These are phyloP conservation scores for Ogataea ramenticola DNA, from an alignment of 805 yeast species.

Conservation along the genomic window DNA sequence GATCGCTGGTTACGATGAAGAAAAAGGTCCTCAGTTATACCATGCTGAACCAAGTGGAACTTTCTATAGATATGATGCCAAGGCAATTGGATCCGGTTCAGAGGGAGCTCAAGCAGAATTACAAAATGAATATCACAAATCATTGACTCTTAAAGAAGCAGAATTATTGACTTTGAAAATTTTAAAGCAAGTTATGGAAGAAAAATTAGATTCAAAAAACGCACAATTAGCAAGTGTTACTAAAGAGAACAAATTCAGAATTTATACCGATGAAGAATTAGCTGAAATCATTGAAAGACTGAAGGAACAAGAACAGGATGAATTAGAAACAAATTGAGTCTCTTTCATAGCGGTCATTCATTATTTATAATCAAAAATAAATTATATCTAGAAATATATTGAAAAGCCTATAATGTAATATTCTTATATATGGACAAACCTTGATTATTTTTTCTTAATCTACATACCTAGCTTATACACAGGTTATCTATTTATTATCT, in stretches of 20 bases:
- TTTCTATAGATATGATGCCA: constrained; percentile 94
- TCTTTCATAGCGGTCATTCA: too few species aligned
- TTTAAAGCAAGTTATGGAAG: constrained; percentile 98
- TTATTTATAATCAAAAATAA: neutral
- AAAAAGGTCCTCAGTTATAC: constrained; percentile 91
- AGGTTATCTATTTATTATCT: neutral
- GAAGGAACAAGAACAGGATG: constrained; percentile 59
- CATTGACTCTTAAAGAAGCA: constrained; percentile 87
- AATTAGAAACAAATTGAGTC: neutral
- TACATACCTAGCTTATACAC: too few species aligned
- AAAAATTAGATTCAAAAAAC: constrained; percentile 88
- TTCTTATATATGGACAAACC: too few species aligned
- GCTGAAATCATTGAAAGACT: constrained; percentile 71
- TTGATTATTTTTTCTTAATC: too few species aligned
- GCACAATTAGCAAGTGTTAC: constrained; percentile 95
- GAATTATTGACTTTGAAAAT: constrained; percentile 83
- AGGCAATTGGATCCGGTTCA: constrained; percentile 97
- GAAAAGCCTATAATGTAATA: neutral
- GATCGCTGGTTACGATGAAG: constrained; percentile 90
- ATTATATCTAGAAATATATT: neutral
- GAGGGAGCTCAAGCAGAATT: constrained; percentile 99
- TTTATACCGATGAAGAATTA: constrained; percentile 78
- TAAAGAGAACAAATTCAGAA: constrained; percentile 73
- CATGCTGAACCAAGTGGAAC: constrained; percentile 99
- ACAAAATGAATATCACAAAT: constrained; percentile 92